phyloP scores from a whole-genome alignment of 2,329 filamentous ascomycete genomes.

The Metarhizium anisopliae region DNA sequence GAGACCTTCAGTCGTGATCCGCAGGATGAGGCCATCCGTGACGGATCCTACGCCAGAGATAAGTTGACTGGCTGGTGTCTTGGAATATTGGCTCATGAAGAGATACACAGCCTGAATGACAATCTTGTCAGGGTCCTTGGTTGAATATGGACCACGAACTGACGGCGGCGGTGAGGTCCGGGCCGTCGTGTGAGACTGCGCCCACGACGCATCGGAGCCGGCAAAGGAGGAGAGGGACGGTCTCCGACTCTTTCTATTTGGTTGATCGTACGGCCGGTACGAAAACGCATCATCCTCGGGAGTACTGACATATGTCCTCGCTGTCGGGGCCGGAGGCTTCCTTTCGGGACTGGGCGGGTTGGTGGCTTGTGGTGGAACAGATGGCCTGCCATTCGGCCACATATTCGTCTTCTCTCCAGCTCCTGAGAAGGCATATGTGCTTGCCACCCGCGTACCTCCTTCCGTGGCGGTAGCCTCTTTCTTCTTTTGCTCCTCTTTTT shows the following conservation, averaged over 20 bases:
- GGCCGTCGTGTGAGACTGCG: conserved; percentile 73
- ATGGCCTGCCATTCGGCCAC: conserved; percentile 56
- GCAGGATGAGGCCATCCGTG: conserved; percentile 84
- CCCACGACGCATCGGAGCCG: conserved; percentile 75
- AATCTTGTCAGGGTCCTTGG: conserved; percentile 90
- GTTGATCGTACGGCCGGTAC: conserved; percentile 68
- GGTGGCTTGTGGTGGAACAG: conserved; percentile 20
- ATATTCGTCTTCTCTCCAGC: conserved; percentile 62
- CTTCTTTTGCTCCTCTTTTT: conserved; percentile 25
- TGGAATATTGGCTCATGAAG: conserved; percentile 82
- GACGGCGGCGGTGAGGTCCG: conserved; percentile 78
- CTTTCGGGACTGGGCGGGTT: conserved; percentile 23
- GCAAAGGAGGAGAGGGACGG: conserved; percentile 62
- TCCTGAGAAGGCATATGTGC: conserved; percentile 54
- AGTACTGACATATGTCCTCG: conserved; percentile 45
- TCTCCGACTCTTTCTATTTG: conserved; percentile 47
- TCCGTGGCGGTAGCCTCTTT: conserved; percentile 25
- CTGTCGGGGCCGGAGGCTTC: conserved; percentile 37
- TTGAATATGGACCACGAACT: conserved; percentile 69
- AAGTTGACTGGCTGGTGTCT: conserved; percentile 84
- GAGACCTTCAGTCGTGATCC: conserved; percentile 86
- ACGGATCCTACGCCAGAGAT: conserved; percentile 76
- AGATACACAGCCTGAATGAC: conserved; percentile 88
- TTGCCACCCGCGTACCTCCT: conserved; percentile 31
- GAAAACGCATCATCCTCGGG: conserved; percentile 61